Conservation (phyloP, 192 early-diverging fungal genomes). For the Phycomyces blakesleeanus region DNA sequence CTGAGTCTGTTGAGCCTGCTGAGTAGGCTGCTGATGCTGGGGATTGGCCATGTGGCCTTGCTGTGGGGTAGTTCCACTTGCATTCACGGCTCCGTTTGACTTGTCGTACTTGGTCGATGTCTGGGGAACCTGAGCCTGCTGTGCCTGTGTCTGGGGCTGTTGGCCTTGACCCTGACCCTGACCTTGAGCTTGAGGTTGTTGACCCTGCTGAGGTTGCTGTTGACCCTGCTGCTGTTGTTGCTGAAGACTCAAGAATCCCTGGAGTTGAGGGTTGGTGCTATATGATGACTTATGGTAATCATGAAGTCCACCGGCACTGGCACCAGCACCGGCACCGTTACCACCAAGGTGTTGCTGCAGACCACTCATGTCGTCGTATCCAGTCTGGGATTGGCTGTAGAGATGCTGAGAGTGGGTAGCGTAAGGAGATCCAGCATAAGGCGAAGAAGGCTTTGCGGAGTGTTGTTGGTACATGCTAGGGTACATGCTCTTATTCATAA, state of each 20-base stretch:
- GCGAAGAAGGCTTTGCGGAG: slow-evolving; percentile 34
- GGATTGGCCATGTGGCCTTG: slow-evolving; percentile 2
- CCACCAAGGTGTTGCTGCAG: slow-evolving; percentile 24
- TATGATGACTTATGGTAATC: slow-evolving; percentile 46
- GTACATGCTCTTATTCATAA: slow-evolving; percentile 88
- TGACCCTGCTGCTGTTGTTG: slow-evolving; percentile 33
- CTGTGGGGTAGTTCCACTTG: background rate
- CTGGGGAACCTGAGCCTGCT: too few species aligned
- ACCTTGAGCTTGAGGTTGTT: slow-evolving; percentile 30
- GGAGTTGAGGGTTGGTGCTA: slow-evolving; percentile 24
- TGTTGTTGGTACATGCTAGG: slow-evolving; percentile 65
- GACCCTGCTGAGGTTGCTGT: slow-evolving; percentile 21
- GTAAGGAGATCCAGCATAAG: slow-evolving; percentile 37
- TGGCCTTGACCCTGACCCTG: background rate
- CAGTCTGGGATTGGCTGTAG: slow-evolving; percentile 17
- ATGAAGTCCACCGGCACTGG: slow-evolving; percentile 12
- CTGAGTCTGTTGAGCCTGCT: slow-evolving; percentile 38
- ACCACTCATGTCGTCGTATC: slow-evolving; percentile 44
- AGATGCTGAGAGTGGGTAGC: slow-evolving; percentile 35
- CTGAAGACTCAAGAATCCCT: slow-evolving; percentile 24
- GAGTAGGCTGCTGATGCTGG: slow-evolving; percentile 27
- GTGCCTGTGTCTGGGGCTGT: too few species aligned
- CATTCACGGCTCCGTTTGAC: slow-evolving; percentile 6
- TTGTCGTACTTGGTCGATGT: slow-evolving; percentile 1
- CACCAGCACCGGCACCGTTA: slow-evolving; percentile 4